These are phyloP conservation scores for Amanita rimosa DNA, from an alignment of 768 basidiomycete species.

Conservation along the genomic window DNA sequence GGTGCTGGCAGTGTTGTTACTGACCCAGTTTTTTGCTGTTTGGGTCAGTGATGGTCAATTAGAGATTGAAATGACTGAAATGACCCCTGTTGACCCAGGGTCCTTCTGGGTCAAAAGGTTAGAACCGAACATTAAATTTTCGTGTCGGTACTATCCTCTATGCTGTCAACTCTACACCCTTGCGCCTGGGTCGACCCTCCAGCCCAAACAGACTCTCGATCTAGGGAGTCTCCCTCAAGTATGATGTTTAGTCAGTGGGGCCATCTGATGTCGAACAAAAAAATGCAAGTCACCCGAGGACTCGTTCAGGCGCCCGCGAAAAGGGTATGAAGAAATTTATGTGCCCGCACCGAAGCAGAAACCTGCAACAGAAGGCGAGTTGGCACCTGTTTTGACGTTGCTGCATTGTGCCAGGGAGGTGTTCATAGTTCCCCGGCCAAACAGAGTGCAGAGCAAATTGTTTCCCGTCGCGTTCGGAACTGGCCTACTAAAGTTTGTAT, in stretches of 20 bases:
- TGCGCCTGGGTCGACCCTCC: conserved; percentile 76
- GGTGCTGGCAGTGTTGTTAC: too few relatives aligned
- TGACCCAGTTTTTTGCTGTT: too few relatives aligned
- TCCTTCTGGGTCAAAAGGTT: too few relatives aligned
- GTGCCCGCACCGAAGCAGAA: conserved; percentile 88
- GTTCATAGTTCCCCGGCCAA: conserved; percentile 74
- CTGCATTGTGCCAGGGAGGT: conserved; percentile 85
- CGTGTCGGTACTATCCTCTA: too few relatives aligned
- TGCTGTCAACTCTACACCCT: conserved; percentile 69
- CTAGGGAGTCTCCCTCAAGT: too few relatives aligned
- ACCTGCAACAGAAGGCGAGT: conserved; percentile 46
- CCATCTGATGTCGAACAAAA: conserved; percentile 97
- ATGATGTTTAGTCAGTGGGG: conserved; percentile 97
- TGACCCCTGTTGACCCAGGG: too few relatives aligned
- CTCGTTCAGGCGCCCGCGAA: conserved; percentile 92
- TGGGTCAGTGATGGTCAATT: too few relatives aligned
- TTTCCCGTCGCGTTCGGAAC: conserved; percentile 91
- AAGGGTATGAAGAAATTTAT: conserved; percentile 97
- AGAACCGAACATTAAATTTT: too few relatives aligned
- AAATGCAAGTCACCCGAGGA: conserved; percentile 97
- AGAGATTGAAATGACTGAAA: too few relatives aligned
- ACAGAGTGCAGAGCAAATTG: conserved; percentile 87
- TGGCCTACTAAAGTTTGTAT: conserved; percentile 82
- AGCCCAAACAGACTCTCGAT: conserved; percentile 80
- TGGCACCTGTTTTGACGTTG: conserved; percentile 59